Conservation (phyloP, 2,329 filamentous ascomycete genomes). For the Exophiala bonariae region DNA sequence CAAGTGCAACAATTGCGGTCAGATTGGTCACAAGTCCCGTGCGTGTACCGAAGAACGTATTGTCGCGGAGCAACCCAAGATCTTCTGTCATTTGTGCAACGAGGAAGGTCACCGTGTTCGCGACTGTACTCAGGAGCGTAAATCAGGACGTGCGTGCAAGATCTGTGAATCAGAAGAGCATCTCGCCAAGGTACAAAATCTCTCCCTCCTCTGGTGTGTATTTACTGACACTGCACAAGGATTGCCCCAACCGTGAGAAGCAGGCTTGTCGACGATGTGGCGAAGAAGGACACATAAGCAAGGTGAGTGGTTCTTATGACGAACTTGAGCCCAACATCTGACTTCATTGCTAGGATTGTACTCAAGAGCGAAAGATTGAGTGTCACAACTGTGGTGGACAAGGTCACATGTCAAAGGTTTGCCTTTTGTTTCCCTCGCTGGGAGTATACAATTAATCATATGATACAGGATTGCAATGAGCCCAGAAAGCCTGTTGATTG, state of each 20-base stretch:
- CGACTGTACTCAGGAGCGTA: constrained; percentile 42
- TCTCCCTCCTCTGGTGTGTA: neutral
- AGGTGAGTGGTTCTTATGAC: constrained; percentile 35
- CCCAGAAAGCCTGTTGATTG: constrained; percentile 21
- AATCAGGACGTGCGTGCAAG: constrained; percentile 25
- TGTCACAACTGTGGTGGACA: constrained; percentile 45
- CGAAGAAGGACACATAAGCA: constrained; percentile 46
- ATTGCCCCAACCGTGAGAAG: constrained; percentile 31
- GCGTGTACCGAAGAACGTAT: constrained; percentile 50
- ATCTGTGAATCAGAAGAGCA: constrained; percentile 27
- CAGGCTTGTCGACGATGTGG: constrained; percentile 56
- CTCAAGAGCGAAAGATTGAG: constrained; percentile 35
- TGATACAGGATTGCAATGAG: constrained; percentile 16
- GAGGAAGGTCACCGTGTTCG: constrained; percentile 49
- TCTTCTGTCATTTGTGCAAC: constrained; percentile 51
- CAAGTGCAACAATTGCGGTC: constrained; percentile 54
- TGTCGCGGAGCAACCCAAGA: constrained; percentile 40
- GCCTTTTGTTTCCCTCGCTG: neutral
- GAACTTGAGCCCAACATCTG: constrained; percentile 34
- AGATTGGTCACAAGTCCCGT: constrained; percentile 48
- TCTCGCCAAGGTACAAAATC: constrained; percentile 20
- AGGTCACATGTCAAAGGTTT: constrained; percentile 14
- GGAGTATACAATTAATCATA: neutral
- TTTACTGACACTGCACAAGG: constrained; percentile 17
- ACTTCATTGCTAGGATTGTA: constrained; percentile 40